Percentiles rank a stretch among this genome's conserved stretches.
These are phyloP conservation scores for Trichoderma sp. DNA, from an alignment of 2,329 filamentous ascomycete genomes.

Conservation along the genomic window DNA sequence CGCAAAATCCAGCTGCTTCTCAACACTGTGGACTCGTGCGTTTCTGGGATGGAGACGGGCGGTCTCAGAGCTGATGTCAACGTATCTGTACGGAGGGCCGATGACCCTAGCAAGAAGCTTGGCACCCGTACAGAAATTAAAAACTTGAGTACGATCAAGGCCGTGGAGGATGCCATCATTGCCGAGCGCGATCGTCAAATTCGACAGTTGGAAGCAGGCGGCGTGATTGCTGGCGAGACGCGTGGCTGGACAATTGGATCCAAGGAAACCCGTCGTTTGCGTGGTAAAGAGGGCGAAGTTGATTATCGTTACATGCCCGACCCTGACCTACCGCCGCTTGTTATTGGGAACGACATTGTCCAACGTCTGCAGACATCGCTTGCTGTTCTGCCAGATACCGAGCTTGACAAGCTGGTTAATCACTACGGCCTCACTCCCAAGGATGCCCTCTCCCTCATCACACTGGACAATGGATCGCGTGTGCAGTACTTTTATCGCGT, in stretches of 20 bases:
- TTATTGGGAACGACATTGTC: constrained; percentile 71
- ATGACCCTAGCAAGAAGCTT: constrained; percentile 47
- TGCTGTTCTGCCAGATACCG: constrained; percentile 69
- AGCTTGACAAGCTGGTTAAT: constrained; percentile 60
- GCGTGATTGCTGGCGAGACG: constrained; percentile 78
- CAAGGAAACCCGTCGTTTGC: constrained; percentile 74
- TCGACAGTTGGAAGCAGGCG: constrained; percentile 70
- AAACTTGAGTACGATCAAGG: constrained; percentile 91
- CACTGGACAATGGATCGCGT: constrained; percentile 73
- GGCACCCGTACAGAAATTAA: constrained; percentile 96
- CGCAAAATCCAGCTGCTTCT: constrained; percentile 83
- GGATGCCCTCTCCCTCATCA: constrained; percentile 78
- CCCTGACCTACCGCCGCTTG: constrained; percentile 78
- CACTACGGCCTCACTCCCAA: constrained; percentile 71
- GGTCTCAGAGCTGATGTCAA: constrained; percentile 93
- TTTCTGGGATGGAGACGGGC: constrained; percentile 88
- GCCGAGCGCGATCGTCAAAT: constrained; percentile 92
- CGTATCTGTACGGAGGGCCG: constrained; percentile 72
- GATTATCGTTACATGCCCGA: constrained; percentile 99
- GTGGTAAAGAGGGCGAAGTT: constrained; percentile 94
- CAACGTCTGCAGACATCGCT: constrained; percentile 60
- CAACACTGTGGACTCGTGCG: constrained; percentile 77
- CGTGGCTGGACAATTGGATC: constrained; percentile 87
- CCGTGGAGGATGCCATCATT: constrained; percentile 90
- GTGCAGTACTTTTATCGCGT: constrained; percentile 79